These are phyloP conservation scores for Eucalyptus decipiens DNA, from an alignment of 345 rosid genomes.

Conservation along the genomic window DNA sequence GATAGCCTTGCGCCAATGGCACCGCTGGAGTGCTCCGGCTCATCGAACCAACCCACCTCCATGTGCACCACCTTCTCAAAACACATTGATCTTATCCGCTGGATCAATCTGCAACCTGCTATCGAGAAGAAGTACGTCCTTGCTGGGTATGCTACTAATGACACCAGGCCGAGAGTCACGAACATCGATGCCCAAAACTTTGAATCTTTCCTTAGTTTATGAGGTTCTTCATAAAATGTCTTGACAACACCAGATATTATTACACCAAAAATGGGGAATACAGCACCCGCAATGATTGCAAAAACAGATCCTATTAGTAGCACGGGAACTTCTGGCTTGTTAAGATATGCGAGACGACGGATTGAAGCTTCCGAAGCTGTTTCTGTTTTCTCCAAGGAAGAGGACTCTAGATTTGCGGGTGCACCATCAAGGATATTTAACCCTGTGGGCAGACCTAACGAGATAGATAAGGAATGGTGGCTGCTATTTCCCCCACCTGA, in stretches of 20 bases:
- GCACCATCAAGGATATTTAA: conserved; percentile 7
- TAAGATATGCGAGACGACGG: conserved; percentile 33
- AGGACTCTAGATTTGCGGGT: conserved; percentile 1
- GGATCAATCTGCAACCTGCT: conserved; percentile 53
- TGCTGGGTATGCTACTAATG: conserved; percentile 30
- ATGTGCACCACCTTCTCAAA: conserved; percentile 72
- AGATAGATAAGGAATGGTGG: conserved; percentile 35
- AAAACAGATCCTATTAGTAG: conserved; percentile 42
- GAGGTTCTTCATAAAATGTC: conserved; percentile 46
- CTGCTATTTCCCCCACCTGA: conserved; percentile 34
- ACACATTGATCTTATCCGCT: conserved; percentile 49
- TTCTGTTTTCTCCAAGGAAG: not conserved
- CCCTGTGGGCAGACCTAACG: conserved; percentile 55
- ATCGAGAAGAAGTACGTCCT: conserved; percentile 43
- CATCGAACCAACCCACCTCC: conserved; percentile 93
- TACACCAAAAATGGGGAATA: conserved; percentile 46
- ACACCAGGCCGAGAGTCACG: conserved; percentile 37
- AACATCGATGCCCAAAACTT: conserved; percentile 56
- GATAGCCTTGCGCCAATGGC: conserved; percentile 71
- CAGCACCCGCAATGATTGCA: conserved; percentile 36
- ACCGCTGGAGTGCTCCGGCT: conserved; percentile 60
- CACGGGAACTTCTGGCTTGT: conserved; percentile 64
- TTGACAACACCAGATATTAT: conserved; percentile 39
- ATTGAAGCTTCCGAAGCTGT: conserved; percentile 26
- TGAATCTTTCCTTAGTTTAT: conserved; percentile 40